Conservation (phyloP, 176 grass and related monocot genomes). For the Tillandsia leiboldiana region DNA sequence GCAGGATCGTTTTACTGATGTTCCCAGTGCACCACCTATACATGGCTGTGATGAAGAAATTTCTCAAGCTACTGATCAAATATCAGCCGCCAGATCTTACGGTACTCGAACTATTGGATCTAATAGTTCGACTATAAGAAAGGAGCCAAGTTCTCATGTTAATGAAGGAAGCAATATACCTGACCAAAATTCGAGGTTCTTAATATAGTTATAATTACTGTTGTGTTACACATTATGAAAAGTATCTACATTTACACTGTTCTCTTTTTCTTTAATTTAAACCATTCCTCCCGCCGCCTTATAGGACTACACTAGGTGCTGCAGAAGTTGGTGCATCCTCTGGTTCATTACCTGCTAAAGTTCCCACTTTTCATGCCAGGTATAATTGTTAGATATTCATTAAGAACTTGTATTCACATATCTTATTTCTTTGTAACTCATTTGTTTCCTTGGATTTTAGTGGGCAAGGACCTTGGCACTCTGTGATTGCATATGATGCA, state of each 20-base stretch:
- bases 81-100: constrained; percentile 8
- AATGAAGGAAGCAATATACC: constrained; percentile 25
- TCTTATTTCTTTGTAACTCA: constrained; percentile 24
- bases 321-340: constrained; percentile 44
- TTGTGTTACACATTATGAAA: constrained; percentile 14
- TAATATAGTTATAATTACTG: constrained; percentile 10
- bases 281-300: constrained; percentile 11
- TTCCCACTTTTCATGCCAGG: constrained; percentile 95
- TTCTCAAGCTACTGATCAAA: constrained; percentile 28
- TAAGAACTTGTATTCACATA: constrained; percentile 8
- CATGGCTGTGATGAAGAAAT: constrained; percentile 59
- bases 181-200: constrained; percentile 51
- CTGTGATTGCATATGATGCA: constrained; percentile 97
- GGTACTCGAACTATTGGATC: constrained; percentile 17
- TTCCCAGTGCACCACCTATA: constrained; percentile 91
- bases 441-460: constrained; percentile 27
- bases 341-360: constrained; percentile 56
- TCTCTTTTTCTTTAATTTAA: constrained; percentile 20
- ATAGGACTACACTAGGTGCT: constrained; percentile 28
- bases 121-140: constrained; percentile 29
- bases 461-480: constrained; percentile 93
- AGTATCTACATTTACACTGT: constrained; percentile 10
- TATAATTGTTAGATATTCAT: constrained; percentile 20
- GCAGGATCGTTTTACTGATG: constrained; percentile 62
- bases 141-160: constrained; percentile 26